Conservation (phyloP, 1,139 yeast genomes). For the Blastobotrys indianensis region DNA sequence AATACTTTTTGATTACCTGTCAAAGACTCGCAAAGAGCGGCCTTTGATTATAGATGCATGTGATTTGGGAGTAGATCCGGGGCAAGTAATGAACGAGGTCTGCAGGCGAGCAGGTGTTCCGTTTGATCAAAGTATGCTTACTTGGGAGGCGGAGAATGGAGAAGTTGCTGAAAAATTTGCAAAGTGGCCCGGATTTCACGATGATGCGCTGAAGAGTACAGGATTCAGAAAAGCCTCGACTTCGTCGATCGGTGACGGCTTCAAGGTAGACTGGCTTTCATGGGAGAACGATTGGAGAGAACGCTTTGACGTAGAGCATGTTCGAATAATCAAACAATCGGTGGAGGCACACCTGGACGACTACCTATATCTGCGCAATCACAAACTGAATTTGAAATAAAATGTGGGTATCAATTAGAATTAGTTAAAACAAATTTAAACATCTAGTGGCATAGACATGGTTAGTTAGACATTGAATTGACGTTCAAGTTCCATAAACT, state of each 20-base stretch:
- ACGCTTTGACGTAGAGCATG: conserved; percentile 20
- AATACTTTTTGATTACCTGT: conserved; percentile 25
- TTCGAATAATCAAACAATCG: conserved; percentile 18
- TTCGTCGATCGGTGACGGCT: conserved; percentile 10
- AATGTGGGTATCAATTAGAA: neutral
- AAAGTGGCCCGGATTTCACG: conserved; percentile 31
- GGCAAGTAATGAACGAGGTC: conserved; percentile 19
- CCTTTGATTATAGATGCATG: conserved; percentile 27
- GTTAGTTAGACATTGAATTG: conserved; percentile 10
- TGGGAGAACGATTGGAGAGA: conserved; percentile 25
- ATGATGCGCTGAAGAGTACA: conserved; percentile 25
- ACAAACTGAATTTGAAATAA: conserved; percentile 2
- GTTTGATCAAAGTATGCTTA: conserved; percentile 23
- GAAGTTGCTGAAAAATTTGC: conserved; percentile 23
- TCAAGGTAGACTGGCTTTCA: conserved; percentile 20
- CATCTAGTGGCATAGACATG: neutral
- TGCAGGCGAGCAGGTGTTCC: conserved; percentile 23
- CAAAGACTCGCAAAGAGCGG: conserved; percentile 10
- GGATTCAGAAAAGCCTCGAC: conserved; percentile 20
- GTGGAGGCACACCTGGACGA: conserved; percentile 25
- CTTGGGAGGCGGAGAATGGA: conserved; percentile 24
- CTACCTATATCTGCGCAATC: conserved; percentile 21
- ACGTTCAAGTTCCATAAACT: conserved; percentile 24
- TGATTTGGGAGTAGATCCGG: conserved; percentile 25
- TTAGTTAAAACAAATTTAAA: neutral